Conservation (phyloP, 352 stramenopile species). For the Globisporangium orthogonon region DNA sequence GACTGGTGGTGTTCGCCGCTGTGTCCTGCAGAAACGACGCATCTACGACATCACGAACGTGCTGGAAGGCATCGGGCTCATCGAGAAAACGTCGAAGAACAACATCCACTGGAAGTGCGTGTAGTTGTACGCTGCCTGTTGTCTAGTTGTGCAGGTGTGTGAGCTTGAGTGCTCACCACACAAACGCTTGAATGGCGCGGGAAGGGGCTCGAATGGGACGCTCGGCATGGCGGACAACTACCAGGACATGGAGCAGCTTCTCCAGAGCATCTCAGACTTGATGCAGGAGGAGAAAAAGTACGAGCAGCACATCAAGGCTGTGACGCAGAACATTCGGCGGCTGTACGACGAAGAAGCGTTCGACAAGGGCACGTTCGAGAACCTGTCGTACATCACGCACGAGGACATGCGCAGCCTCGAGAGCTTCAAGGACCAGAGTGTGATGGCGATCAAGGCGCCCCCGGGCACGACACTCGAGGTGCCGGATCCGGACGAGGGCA, state of each 20-base stretch:
- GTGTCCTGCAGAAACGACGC: conserved; percentile 80
- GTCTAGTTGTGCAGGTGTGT: not conserved
- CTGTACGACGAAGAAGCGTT: conserved; percentile 82
- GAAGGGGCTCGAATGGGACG: conserved; percentile 46
- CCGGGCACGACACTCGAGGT: conserved; percentile 93
- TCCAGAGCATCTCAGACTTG: conserved; percentile 73
- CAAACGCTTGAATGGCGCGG: not conserved
- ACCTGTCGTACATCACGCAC: conserved; percentile 82
- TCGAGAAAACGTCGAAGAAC: conserved; percentile 98
- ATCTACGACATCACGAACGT: conserved; percentile 99
- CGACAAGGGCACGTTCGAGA: conserved; percentile 70
- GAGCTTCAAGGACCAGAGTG: conserved; percentile 82
- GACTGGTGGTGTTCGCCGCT: conserved; percentile 1
- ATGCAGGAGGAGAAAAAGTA: conserved; percentile 79
- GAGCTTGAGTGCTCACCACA: not conserved
- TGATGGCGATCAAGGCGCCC: conserved; percentile 94
- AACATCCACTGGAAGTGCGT: conserved; percentile 96
- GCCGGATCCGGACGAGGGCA: conserved; percentile 92
- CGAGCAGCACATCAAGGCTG: conserved; percentile 78
- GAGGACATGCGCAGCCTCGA: conserved; percentile 85
- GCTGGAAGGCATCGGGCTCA: conserved; percentile 95
- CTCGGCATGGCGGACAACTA: conserved; percentile 40
- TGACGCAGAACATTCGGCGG: conserved; percentile 75
- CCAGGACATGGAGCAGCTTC: conserved; percentile 67
- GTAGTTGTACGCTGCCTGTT: not conserved